Conservation (phyloP, 805 yeast genomes). For the Kodamaea laetipori region DNA sequence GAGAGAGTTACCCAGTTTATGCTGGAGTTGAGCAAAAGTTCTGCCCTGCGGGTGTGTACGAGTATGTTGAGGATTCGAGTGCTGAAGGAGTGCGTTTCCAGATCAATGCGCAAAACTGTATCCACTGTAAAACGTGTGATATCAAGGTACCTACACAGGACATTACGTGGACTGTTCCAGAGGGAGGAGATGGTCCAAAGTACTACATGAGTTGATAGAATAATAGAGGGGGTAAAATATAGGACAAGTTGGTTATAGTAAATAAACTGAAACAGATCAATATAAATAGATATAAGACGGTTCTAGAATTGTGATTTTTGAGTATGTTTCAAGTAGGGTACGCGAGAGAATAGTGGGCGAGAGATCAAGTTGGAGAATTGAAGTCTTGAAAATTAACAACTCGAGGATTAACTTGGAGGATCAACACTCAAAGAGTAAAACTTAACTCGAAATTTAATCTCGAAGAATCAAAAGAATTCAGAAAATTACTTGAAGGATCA, state of each 20-base stretch:
- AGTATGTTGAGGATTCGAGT: conserved; percentile 72
- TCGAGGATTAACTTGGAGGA: too few species aligned
- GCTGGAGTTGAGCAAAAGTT: conserved; percentile 89
- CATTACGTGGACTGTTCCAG: conserved; percentile 96
- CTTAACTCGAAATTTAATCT: too few species aligned
- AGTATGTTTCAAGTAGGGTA: too few species aligned
- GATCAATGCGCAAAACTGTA: conserved; percentile 95
- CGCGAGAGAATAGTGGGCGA: too few species aligned
- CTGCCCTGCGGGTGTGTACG: conserved; percentile 99
- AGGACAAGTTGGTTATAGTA: not conserved
- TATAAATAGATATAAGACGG: not conserved
- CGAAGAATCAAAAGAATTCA: too few species aligned
- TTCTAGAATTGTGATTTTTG: too few species aligned
- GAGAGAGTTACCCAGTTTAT: conserved; percentile 67
- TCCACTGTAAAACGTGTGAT: conserved; percentile 98
- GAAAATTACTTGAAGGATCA: too few species aligned
- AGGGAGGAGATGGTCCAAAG: conserved; percentile 99
- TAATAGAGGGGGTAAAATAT: not conserved
- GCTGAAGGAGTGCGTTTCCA: conserved; percentile 76
- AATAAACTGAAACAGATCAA: too few species aligned
- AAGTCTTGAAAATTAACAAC: too few species aligned
- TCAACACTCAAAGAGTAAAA: too few species aligned
- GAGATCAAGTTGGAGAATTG: too few species aligned
- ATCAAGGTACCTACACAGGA: conserved; percentile 95
- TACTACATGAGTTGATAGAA: conserved; percentile 56